Percentiles rank a stretch among this genome's conserved stretches.
Evolutionary conservation across 2,329 filamentous ascomycete genomes (phyloP).

Genomic region (Aspergillus sergii): DNA sequence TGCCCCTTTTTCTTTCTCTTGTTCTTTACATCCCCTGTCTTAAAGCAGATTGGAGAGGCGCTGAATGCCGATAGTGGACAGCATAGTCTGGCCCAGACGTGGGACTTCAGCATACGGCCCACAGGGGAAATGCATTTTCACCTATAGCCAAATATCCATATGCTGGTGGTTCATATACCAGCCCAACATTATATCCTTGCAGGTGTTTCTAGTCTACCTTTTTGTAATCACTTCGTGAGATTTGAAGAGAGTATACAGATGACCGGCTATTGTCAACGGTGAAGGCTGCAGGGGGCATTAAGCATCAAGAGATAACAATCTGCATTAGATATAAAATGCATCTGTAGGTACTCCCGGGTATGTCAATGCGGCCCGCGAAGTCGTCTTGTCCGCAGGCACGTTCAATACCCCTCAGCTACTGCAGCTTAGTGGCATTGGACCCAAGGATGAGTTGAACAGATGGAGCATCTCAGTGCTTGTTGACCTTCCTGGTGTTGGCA

Average conservation of each 20-base stretch:
- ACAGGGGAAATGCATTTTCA: not conserved
- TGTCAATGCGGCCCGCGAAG: slow-evolving; percentile 29
- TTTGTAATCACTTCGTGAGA: too few species aligned
- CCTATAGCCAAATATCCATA: not conserved
- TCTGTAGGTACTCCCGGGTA: slow-evolving; percentile 39
- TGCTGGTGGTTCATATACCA: not conserved
- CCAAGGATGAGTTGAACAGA: slow-evolving; percentile 52
- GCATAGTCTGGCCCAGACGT: not conserved
- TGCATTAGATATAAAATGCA: slow-evolving; percentile 2
- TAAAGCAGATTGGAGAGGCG: not conserved
- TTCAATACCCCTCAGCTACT: slow-evolving; percentile 67
- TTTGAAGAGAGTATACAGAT: not conserved
- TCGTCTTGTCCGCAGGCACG: slow-evolving; percentile 53
- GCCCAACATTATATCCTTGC: not conserved
- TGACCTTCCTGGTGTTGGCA: slow-evolving; percentile 62
- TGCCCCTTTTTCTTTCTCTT: not conserved
- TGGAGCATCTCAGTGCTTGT: slow-evolving; percentile 56
- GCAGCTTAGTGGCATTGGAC: slow-evolving; percentile 64
- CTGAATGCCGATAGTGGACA: not conserved
- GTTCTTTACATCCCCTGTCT: not conserved
- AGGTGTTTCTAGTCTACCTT: not conserved
- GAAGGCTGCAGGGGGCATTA: not conserved
- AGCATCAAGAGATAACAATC: not conserved
- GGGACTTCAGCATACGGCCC: not conserved
- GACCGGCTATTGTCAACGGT: not conserved